Evolutionary conservation across 2,329 filamentous ascomycete species (phyloP).

Genomic region (Pseudocercospora musae): DNA sequence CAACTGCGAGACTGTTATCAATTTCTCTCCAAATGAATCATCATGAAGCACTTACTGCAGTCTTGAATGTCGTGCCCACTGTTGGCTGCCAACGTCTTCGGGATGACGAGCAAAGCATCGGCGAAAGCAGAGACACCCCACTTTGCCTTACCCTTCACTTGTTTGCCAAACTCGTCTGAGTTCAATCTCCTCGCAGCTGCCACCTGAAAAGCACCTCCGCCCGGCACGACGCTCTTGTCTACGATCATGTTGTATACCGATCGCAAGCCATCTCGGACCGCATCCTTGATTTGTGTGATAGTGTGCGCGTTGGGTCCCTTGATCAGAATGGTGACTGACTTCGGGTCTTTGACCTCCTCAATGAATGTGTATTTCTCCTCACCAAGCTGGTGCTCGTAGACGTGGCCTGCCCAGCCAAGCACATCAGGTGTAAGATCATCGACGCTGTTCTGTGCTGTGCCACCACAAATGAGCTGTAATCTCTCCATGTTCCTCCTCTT

Average conservation of each 20-base stretch:
- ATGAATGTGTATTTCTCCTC: constrained; percentile 99
- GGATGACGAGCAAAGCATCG: constrained; percentile 90
- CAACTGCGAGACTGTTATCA: constrained; percentile 56
- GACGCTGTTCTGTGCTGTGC: constrained; percentile 89
- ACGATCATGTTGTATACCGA: constrained; percentile 99
- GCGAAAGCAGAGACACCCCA: constrained; percentile 94
- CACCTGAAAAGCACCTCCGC: constrained; percentile 92
- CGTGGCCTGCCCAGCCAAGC: constrained; percentile 91
- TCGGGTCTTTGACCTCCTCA: constrained; percentile 97
- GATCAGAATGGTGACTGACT: constrained; percentile 95
- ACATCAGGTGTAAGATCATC: constrained; percentile 85
- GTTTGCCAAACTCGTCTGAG: constrained; percentile 80
- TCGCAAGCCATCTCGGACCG: constrained; percentile 87
- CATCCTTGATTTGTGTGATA: constrained; percentile 94
- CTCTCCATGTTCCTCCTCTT: constrained; percentile 99
- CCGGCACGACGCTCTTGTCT: constrained; percentile 92
- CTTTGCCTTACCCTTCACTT: constrained; percentile 96
- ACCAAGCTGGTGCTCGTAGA: constrained; percentile 95
- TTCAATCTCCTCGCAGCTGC: constrained; percentile 84
- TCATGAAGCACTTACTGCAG: constrained; percentile 61
- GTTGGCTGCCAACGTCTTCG: constrained; percentile 95
- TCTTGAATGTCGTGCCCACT: constrained; percentile 97
- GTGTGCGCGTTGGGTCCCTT: constrained; percentile 97
- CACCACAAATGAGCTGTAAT: constrained; percentile 89
- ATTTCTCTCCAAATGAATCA: constrained; percentile 4